These are phyloP conservation scores for Talaromyces pinophilus DNA, from an alignment of 2,329 filamentous ascomycete species.

Conservation along the genomic window DNA sequence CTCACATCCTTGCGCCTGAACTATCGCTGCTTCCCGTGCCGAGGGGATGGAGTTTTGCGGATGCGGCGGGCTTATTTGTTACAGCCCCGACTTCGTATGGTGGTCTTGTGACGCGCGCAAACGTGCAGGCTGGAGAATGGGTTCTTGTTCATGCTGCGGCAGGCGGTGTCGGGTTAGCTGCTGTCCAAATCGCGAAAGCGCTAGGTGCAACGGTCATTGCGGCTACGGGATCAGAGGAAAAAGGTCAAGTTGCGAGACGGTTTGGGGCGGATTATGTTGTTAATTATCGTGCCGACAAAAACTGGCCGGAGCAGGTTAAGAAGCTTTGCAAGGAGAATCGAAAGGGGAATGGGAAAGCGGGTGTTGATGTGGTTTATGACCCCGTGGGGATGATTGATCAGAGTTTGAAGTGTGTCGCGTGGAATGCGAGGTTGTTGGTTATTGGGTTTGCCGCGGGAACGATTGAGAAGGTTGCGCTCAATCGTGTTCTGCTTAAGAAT, in stretches of 20 bases:
- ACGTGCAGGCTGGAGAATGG: conserved; percentile 75
- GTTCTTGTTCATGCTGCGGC: conserved; percentile 92
- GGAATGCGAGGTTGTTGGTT: conserved; percentile 85
- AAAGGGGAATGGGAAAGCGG: conserved; percentile 65
- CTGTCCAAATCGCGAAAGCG: conserved; percentile 92
- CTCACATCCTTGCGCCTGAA: conserved; percentile 69
- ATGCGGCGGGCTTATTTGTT: conserved; percentile 86
- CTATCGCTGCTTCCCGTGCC: conserved; percentile 71
- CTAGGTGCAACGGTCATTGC: conserved; percentile 90
- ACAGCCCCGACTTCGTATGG: conserved; percentile 90
- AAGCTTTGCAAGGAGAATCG: conserved; percentile 56
- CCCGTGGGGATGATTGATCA: conserved; percentile 86
- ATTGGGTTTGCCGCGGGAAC: conserved; percentile 84
- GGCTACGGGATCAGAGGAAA: conserved; percentile 77
- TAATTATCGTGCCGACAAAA: conserved; percentile 65
- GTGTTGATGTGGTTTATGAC: conserved; percentile 94
- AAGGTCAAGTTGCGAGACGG: conserved; percentile 72
- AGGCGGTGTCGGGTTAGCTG: conserved; percentile 85
- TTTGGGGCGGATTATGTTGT: conserved; percentile 86
- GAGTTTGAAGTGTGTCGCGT: conserved; percentile 87
- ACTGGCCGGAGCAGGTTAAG: conserved; percentile 70
- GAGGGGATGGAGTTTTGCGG: conserved; percentile 75
- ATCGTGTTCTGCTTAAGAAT: conserved; percentile 91
- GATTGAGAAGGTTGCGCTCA: conserved; percentile 91
- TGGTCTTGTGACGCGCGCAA: conserved; percentile 74